Conservation (phyloP, 192 early-diverging fungal species). For the Backusella morwellensis region DNA sequence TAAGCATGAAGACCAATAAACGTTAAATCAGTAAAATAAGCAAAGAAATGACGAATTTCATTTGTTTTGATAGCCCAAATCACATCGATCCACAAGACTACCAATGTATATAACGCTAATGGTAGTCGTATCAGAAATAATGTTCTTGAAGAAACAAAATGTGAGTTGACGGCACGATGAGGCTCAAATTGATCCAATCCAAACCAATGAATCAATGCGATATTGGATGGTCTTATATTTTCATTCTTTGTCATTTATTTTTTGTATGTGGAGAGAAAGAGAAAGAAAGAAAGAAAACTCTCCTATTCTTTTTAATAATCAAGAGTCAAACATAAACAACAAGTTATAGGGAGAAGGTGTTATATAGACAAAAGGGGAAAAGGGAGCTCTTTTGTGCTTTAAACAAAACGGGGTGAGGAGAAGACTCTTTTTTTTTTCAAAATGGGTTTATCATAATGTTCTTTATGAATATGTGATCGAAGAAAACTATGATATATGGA, state of each 20-base stretch:
- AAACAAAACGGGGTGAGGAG: neutral
- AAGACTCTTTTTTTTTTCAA: neutral
- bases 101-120: conserved; percentile 10
- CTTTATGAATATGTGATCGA: neutral
- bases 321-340: neutral
- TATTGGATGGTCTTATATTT: neutral
- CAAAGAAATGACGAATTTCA: conserved; percentile 16
- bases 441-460: neutral
- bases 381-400: neutral
- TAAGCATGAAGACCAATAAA: conserved; percentile 31
- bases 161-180: conserved; percentile 29
- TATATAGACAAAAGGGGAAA: conserved; percentile 2
- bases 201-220: conserved; percentile 25
- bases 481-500: neutral
- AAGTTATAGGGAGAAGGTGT: neutral
- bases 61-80: neutral
- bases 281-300: neutral
- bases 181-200: conserved; percentile 38
- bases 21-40: conserved; percentile 30
- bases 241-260: neutral
- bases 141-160: conserved; percentile 22
- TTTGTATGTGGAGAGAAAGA: neutral
- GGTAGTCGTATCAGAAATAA: conserved; percentile 19
- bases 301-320: neutral
- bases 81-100: conserved; percentile 21